These are phyloP conservation scores for Boletus vinaceobasis DNA, from an alignment of 768 basidiomycete genomes.

Conservation along the genomic window DNA sequence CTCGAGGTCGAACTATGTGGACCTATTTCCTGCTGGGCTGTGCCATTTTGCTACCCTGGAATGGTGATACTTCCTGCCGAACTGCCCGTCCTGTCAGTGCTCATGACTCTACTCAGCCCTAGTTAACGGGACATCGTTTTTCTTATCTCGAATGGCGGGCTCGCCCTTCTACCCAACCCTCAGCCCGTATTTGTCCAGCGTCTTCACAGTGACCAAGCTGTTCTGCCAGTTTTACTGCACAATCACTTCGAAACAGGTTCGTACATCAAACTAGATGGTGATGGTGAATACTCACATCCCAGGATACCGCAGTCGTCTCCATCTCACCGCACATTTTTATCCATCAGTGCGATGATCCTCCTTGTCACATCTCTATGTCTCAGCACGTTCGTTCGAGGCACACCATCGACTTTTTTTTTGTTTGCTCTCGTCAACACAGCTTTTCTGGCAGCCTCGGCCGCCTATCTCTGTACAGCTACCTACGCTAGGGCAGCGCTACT, in stretches of 20 bases:
- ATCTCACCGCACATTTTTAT: background rate
- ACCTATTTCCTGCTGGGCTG: constrained; percentile 1
- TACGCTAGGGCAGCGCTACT: background rate
- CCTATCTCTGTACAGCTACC: background rate
- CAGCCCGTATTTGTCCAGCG: background rate
- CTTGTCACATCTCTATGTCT: background rate
- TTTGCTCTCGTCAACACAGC: background rate
- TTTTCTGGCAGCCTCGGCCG: background rate
- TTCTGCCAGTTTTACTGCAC: background rate
- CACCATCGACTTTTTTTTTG: background rate
- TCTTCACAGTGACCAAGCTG: background rate
- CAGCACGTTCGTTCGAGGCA: background rate
- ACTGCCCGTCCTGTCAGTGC: background rate
- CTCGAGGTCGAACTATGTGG: background rate
- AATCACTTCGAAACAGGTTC: background rate
- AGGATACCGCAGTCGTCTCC: background rate
- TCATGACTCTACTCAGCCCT: background rate
- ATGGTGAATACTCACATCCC: background rate
- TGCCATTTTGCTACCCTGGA: background rate
- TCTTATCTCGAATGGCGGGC: background rate
- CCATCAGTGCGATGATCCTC: background rate
- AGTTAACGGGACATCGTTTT: background rate
- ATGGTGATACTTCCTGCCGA: background rate
- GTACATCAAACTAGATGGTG: background rate
- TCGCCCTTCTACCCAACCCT: background rate